Evolutionary conservation across 2,329 filamentous ascomycete species (phyloP).

Genomic region (Aureobasidium pullulans): DNA sequence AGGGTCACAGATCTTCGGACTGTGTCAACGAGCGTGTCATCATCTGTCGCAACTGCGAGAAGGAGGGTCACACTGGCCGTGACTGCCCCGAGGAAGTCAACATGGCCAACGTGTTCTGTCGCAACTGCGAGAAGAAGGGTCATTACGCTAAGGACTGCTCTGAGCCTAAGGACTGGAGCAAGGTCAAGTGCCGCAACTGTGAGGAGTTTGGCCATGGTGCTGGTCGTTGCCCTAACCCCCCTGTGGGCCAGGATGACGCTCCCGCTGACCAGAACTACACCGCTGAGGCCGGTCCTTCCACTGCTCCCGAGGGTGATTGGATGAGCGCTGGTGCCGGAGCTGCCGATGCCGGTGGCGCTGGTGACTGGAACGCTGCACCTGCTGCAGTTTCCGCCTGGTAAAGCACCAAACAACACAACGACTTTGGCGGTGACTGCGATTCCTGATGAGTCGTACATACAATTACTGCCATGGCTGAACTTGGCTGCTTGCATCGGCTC

Average conservation of each 20-base stretch:
- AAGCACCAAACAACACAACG: not conserved
- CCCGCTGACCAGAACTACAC: constrained; percentile 13
- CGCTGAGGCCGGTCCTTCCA: constrained; percentile 12
- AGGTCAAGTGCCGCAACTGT: constrained; percentile 43
- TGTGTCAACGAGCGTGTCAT: constrained; percentile 29
- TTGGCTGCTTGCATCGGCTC: too few relatives aligned
- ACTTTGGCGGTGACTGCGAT: not conserved
- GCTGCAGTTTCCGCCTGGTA: constrained; percentile 12
- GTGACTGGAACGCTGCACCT: constrained; percentile 10
- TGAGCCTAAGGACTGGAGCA: constrained; percentile 46
- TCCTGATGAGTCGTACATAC: not conserved
- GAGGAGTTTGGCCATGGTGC: constrained; percentile 24
- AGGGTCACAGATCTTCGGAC: constrained; percentile 27
- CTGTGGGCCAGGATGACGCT: constrained; percentile 19
- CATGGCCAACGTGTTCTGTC: constrained; percentile 25
- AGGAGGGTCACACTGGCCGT: constrained; percentile 42
- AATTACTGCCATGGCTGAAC: not conserved
- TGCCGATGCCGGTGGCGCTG: not conserved
- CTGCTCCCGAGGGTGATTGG: constrained; percentile 11
- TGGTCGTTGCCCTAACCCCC: constrained; percentile 23
- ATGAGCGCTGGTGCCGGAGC: not conserved
- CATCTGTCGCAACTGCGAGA: constrained; percentile 25
- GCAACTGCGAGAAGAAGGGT: constrained; percentile 34
- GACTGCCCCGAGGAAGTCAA: constrained; percentile 53
- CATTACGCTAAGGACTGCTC: constrained; percentile 60